Base-by-base conservation (phyloP, 495 filamentous ascomycete species). In the Penicillium ochrochloron region DNA sequence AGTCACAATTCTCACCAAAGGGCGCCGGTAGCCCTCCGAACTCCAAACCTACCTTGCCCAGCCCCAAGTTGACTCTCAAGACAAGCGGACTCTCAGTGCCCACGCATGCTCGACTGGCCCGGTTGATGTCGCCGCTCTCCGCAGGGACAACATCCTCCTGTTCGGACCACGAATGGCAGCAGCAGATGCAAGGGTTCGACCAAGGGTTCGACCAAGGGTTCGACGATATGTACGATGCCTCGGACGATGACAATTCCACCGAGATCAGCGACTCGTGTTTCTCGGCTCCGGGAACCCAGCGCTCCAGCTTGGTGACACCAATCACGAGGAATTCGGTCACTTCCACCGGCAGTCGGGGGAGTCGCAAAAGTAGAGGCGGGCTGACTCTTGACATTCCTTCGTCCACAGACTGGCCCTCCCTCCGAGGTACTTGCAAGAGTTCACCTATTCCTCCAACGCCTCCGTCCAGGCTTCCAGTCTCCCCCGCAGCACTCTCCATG, bases 181-280 rank as follows among this genome's bases (percentile, higher is more conserved):
- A 76, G 60, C 78, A 78, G 67, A 73, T 84, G 81, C 64, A 76
- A 72, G 62, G 76, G 35, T 93, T 93, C 29, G 29, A 31, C 71
- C 64, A 76, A 72, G 63, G 77, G 41, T n/a, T n/a, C n/a, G n/a
- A n/a, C n/a, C 64, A 76, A 72, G 62, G 76, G 35, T 94, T 93
- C 71, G 92, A 95, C 70, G 92, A 95, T 62, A 76, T 97, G 23
- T 96, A 96, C 68, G 92, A 96, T 73, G 83, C 91, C 35, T 92
- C 90, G 9, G 88, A 90, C 19, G 68, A 70, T 44, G 71, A 71
- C 39, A 60, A 66, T 55, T 63, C 60, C 29, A 85, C 89, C 7
- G 71, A 80, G 23, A 68, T 83, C 66, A 74, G 80, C 74, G 71
- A 84, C 71, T 76, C 82, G 54, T 81, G 73, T 67, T 75, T 78